A percentile compares a stretch with the other conserved stretches of the same genome.
These are phyloP conservation scores for Peronospora farinosa DNA, from an alignment of 352 stramenopile genomes.

Conservation along the genomic window DNA sequence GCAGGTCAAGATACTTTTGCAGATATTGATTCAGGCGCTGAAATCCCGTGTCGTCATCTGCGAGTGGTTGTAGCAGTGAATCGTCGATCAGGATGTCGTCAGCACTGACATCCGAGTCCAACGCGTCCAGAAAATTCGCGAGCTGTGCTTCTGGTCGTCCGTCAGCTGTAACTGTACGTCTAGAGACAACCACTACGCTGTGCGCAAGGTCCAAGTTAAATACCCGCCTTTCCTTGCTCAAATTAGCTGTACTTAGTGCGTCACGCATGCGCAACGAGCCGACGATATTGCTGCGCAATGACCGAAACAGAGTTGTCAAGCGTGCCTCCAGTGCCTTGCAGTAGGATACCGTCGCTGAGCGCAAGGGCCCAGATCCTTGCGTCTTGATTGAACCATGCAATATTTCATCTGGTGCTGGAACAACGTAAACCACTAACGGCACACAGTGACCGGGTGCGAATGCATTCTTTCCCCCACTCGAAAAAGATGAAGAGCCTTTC, in stretches of 20 bases:
- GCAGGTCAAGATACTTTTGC: constrained; percentile 50
- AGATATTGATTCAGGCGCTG: constrained; percentile 51
- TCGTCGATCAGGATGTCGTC: constrained; percentile 18
- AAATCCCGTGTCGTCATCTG: constrained; percentile 54
- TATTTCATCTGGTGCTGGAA: constrained; percentile 50
- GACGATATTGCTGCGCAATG: constrained; percentile 45
- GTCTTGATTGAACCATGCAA: constrained; percentile 28
- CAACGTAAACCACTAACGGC: constrained; percentile 53
- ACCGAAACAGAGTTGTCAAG: constrained; percentile 46
- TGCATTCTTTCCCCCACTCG: constrained; percentile 22
- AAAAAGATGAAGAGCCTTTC: constrained; percentile 17
- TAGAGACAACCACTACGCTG: constrained; percentile 56
- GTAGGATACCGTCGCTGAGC: constrained; percentile 45
- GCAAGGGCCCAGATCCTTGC: constrained; percentile 22
- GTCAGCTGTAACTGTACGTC: constrained; percentile 21
- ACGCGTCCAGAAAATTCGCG: constrained; percentile 34
- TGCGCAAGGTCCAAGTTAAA: constrained; percentile 68
- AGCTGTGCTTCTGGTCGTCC: constrained; percentile 36
- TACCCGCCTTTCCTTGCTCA: constrained; percentile 60
- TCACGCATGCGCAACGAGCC: constrained; percentile 53
- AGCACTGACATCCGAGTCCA: constrained; percentile 28
- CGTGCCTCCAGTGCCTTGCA: constrained; percentile 56
- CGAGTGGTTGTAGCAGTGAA: constrained; percentile 38
- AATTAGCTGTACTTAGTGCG: constrained; percentile 37
- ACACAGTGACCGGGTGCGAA: constrained; percentile 60